Percentiles rank a stretch among this genome's conserved stretches.
These are phyloP conservation scores for Pulveroboletus ravenelii DNA, from an alignment of 768 basidiomycete genomes.

Conservation along the genomic window DNA sequence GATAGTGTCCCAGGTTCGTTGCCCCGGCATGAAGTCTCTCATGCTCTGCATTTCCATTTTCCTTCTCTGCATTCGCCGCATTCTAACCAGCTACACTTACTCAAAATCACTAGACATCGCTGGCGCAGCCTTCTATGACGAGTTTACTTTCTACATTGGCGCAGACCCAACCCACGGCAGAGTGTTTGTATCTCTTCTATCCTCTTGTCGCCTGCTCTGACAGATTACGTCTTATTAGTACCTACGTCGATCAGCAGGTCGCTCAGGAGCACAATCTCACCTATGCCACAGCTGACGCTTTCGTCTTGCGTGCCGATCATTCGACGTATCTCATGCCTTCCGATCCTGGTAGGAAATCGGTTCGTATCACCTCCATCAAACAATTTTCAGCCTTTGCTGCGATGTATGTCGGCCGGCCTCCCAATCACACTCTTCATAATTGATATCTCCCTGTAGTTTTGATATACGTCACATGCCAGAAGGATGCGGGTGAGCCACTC, in stretches of 20 bases:
- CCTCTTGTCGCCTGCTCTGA: background rate
- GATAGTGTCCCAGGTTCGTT: slow-evolving; percentile 6
- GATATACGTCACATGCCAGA: slow-evolving; percentile 31
- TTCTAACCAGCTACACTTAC: slow-evolving; percentile 7
- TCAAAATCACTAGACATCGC: slow-evolving; percentile 36
- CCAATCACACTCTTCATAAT: background rate
- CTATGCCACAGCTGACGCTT: slow-evolving; percentile 22
- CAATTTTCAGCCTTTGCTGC: slow-evolving; percentile 14
- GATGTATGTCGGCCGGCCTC: slow-evolving; percentile 11
- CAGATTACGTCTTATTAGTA: slow-evolving; percentile 4
- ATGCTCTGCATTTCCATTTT: background rate
- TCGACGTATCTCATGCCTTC: slow-evolving; percentile 17
- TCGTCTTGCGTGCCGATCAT: slow-evolving; percentile 31
- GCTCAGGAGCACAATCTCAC: slow-evolving; percentile 30
- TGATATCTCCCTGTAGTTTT: slow-evolving; percentile 12
- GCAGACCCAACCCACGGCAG: slow-evolving; percentile 63
- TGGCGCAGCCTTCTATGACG: slow-evolving; percentile 45
- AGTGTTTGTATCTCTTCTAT: slow-evolving; percentile 41
- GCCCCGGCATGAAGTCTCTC: slow-evolving; percentile 5
- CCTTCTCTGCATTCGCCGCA: background rate
- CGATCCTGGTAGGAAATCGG: slow-evolving; percentile 27
- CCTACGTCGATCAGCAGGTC: slow-evolving; percentile 23
- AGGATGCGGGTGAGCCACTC: slow-evolving; percentile 26
- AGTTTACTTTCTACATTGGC: slow-evolving; percentile 46
- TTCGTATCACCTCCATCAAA: slow-evolving; percentile 26